Evolutionary conservation across 805 yeast species (phyloP).

Genomic region (Candida argentea): DNA sequence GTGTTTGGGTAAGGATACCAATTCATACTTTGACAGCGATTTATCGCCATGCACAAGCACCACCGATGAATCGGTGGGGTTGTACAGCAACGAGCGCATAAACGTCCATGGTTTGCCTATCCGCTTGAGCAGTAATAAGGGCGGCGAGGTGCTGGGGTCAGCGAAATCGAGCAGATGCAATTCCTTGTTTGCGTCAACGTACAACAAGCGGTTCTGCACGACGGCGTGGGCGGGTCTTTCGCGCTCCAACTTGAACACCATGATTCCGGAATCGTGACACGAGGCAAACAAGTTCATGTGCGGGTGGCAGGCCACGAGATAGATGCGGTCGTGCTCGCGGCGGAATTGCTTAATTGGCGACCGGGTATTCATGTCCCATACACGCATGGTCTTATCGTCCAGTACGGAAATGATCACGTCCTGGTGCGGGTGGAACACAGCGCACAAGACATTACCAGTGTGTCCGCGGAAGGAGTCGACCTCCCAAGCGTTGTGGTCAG

Average conservation of each 20-base stretch:
- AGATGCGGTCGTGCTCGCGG: slow-evolving; percentile 89
- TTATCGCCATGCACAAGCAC: slow-evolving; percentile 72
- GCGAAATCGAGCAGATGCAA: slow-evolving; percentile 70
- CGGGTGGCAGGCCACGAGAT: slow-evolving; percentile 89
- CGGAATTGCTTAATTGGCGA: slow-evolving; percentile 90
- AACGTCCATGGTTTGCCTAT: slow-evolving; percentile 82
- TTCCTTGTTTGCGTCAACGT: slow-evolving; percentile 76
- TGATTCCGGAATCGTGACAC: slow-evolving; percentile 94
- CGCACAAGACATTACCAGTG: slow-evolving; percentile 83
- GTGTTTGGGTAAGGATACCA: slow-evolving; percentile 73
- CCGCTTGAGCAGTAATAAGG: slow-evolving; percentile 74
- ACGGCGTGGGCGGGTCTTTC: slow-evolving; percentile 89
- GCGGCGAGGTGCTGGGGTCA: slow-evolving; percentile 55
- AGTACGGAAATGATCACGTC: slow-evolving; percentile 88
- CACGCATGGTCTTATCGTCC: slow-evolving; percentile 92
- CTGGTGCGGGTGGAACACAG: slow-evolving; percentile 86
- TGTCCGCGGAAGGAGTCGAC: slow-evolving; percentile 98
- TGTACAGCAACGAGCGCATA: slow-evolving; percentile 75
- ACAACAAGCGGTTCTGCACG: slow-evolving; percentile 64
- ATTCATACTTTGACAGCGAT: slow-evolving; percentile 58
- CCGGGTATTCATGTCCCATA: slow-evolving; percentile 94
- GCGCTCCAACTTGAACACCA: slow-evolving; percentile 94
- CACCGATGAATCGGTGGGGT: slow-evolving; percentile 84
- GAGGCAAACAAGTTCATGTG: slow-evolving; percentile 87
- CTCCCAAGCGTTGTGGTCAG: slow-evolving; percentile 97